Evolutionary conservation across 192 early-diverging fungal genomes (phyloP).

Genomic region (Cetraspora pellucida): DNA sequence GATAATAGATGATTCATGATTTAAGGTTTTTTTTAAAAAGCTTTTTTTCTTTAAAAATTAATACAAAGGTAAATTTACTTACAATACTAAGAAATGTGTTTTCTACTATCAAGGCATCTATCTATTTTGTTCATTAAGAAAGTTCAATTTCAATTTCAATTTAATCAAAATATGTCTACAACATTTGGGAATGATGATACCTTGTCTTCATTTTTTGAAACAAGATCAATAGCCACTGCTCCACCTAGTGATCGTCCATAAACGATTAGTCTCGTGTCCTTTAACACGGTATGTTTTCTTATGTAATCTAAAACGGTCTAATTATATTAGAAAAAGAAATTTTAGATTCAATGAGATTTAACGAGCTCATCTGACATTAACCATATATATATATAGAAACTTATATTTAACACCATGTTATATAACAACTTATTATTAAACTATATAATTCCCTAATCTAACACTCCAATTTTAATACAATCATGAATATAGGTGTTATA

Average conservation of each 20-base stretch:
- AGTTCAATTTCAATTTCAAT: too few species aligned
- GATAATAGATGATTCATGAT: too few species aligned
- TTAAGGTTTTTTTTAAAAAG: neutral
- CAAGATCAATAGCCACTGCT: constrained; percentile 89
- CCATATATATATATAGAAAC: too few species aligned
- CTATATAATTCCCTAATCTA: too few species aligned
- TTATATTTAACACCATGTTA: too few species aligned
- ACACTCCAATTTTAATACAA: too few species aligned
- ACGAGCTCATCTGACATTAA: neutral
- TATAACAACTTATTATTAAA: too few species aligned
- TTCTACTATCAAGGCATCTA: constrained; percentile 80
- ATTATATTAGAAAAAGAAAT: neutral
- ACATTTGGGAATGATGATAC: constrained; percentile 40
- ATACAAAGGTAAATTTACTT: constrained; percentile 36
- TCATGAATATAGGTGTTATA: too few species aligned
- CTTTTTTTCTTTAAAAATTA: too few species aligned
- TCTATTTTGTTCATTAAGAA: too few species aligned
- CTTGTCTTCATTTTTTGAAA: constrained; percentile 69
- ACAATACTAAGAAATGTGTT: constrained; percentile 91
- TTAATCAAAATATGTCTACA: too few species aligned
- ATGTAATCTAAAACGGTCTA: constrained; percentile 86
- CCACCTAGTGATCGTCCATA: constrained; percentile 97
- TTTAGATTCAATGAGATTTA: too few species aligned
- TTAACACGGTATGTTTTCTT: constrained; percentile 68
- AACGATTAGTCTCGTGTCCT: constrained; percentile 76